A percentile compares a stretch with the other conserved stretches of the same genome.
Evolutionary conservation across 108 stramenopile genomes (phyloP).

Genomic region (Nitzschia palea): DNA sequence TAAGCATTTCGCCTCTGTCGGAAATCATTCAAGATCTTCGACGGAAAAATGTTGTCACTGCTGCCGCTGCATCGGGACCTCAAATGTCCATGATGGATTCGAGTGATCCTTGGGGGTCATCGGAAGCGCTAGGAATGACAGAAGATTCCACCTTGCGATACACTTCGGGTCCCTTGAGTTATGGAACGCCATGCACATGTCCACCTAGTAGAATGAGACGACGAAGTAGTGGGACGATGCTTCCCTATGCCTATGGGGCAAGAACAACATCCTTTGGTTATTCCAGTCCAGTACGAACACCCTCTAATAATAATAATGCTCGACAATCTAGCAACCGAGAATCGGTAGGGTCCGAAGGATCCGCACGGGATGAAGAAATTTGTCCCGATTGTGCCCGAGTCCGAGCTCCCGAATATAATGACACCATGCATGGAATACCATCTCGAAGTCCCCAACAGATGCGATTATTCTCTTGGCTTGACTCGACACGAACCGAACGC

Average conservation of each 20-base stretch:
- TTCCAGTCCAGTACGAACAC: slow-evolving; percentile 11
- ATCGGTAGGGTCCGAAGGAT: neutral
- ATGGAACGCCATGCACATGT: neutral
- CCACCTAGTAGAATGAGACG: neutral
- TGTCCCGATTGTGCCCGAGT: slow-evolving; percentile 15
- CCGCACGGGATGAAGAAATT: neutral
- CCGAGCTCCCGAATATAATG: neutral
- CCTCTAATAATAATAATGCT: neutral
- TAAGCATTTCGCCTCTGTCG: slow-evolving; percentile 29
- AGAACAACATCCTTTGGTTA: slow-evolving; percentile 11
- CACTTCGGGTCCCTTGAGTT: neutral
- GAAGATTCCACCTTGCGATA: neutral
- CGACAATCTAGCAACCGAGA: neutral
- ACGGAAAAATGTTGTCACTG: slow-evolving; percentile 50
- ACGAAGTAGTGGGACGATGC: slow-evolving; percentile 4
- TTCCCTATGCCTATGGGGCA: neutral
- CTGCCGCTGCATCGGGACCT: slow-evolving; percentile 40
- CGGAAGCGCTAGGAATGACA: slow-evolving; percentile 14
- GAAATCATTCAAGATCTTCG: slow-evolving; percentile 41
- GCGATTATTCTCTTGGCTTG: slow-evolving; percentile 22
- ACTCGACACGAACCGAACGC: slow-evolving; percentile 3
- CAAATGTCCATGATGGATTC: slow-evolving; percentile 18
- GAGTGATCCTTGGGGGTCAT: slow-evolving; percentile 40
- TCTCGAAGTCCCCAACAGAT: slow-evolving; percentile 15
- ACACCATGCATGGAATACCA: neutral